A percentile compares a stretch with the other conserved stretches of the same genome.
Evolutionary conservation across 495 filamentous ascomycete genomes (phyloP).

Genomic region (Apiosordaria backusii): DNA sequence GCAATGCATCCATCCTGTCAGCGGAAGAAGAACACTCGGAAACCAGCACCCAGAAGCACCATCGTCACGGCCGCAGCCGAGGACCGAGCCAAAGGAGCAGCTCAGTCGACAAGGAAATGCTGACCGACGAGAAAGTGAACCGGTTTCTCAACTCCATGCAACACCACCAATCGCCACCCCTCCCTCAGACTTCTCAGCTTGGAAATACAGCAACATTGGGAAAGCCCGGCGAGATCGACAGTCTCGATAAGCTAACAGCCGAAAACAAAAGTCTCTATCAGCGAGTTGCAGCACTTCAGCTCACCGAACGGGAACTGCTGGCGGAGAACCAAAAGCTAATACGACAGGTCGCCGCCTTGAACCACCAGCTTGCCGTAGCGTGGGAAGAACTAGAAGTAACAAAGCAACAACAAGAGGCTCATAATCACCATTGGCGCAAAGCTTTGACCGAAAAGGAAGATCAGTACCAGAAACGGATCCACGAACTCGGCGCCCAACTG

Average conservation of each 20-base stretch:
- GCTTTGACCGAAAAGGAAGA: conserved; percentile 11
- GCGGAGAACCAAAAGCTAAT: conserved; percentile 19
- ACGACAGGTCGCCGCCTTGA: conserved; percentile 4
- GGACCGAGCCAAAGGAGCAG: neutral
- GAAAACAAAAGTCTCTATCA: conserved; percentile 21
- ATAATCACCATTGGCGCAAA: conserved; percentile 14
- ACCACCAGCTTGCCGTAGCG: neutral
- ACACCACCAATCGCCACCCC: neutral
- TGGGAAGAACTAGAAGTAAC: neutral
- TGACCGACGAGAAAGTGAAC: neutral
- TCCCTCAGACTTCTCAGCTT: conserved; percentile 4
- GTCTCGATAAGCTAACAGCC: conserved; percentile 9
- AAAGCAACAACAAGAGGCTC: neutral
- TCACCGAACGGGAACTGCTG: conserved; percentile 17
- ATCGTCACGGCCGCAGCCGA: neutral
- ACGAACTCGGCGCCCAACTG: conserved; percentile 13
- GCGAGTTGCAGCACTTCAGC: conserved; percentile 18
- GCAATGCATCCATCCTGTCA: neutral
- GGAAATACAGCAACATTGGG: neutral
- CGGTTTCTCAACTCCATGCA: neutral
- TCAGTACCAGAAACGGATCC: conserved; percentile 14
- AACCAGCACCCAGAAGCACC: neutral
- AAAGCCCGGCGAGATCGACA: neutral
- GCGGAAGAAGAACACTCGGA: neutral
- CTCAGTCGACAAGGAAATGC: neutral